Base-by-base conservation (phyloP, 176 grass and related monocot genomes). In the Guadua angustifolia region DNA sequence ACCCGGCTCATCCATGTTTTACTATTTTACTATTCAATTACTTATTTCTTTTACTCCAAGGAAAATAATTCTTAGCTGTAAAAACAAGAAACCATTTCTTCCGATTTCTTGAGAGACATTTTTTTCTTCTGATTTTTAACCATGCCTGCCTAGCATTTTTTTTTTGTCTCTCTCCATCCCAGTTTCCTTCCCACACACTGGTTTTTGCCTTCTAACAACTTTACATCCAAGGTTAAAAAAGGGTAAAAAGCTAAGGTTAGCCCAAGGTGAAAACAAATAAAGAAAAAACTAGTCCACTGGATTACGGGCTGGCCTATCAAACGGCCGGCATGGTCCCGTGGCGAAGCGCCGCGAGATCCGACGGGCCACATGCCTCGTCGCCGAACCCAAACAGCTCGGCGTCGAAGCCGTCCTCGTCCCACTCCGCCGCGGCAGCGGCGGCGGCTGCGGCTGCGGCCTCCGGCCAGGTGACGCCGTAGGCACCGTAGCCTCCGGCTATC, bases 371-470 rank as follows among this genome's bases (percentile, higher is more conserved):
- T 0, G 35, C 33, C 6, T 89, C 87, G 40, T 87, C 88, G 0
- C 33, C 71, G 84, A 85, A 93, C 11, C 82, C 80, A 14, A 93
- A 93, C 9, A 93, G 84, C 1, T 77, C 88, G 71, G 49, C 84
- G 65, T 85, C 91, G 79, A 93, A 93, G 55, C 84, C 77, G 22
- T 56, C 91, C 61, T 73, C 88, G 63, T 81, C 91, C 62, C 88
- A 88, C 40, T 69, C 88, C 5, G 81, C 88, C 0, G 76, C 57
- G 0, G 80, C 80, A 0, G 71, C 79, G 0, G 89, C 89, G 0
- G 76, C 83, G 1, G n/a, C n/a, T n/a, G 78, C 90, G 0, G 83
- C 78, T 0, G 70, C 82, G 0, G 77, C 83, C 79, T 85, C 84
- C 14, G 90, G 86, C 19, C 78, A 83, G 2, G 52, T 46, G 0